These are phyloP conservation scores for Paspalum notatum DNA, from an alignment of 176 grass and related monocot genomes.

Conservation along the genomic window DNA sequence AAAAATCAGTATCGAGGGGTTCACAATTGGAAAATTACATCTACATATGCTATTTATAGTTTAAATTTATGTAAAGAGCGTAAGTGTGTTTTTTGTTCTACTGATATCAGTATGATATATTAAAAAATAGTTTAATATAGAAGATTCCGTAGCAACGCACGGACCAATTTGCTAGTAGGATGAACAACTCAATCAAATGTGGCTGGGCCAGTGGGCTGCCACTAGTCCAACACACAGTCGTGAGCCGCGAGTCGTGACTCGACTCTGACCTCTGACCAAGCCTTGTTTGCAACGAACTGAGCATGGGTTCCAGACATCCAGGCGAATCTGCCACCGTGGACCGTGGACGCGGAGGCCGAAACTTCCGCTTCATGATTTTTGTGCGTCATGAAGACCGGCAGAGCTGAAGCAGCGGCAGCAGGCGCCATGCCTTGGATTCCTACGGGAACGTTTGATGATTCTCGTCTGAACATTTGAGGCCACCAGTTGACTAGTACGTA, in stretches of 20 bases:
- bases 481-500: neutral
- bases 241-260: too few relatives aligned
- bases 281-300: neutral
- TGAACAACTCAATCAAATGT: too few relatives aligned
- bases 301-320: neutral
- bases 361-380: neutral
- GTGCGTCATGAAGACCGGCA: neutral
- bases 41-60: too few relatives aligned
- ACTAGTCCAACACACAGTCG: too few relatives aligned
- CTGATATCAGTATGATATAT: too few relatives aligned
- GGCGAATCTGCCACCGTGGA: neutral
- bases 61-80: too few relatives aligned
- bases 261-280: constrained; percentile 4
- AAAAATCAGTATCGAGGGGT: too few relatives aligned
- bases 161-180: too few relatives aligned
- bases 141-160: too few relatives aligned
- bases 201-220: neutral
- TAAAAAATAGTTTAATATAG: too few relatives aligned
- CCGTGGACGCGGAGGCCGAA: neutral
- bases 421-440: neutral
- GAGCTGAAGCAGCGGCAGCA: neutral
- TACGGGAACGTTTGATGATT: neutral
- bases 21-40: too few relatives aligned
- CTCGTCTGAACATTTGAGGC: neutral
- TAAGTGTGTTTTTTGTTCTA: too few relatives aligned